Conservation (phyloP, 2,329 filamentous ascomycete genomes). For the Colletotrichum lentis region DNA sequence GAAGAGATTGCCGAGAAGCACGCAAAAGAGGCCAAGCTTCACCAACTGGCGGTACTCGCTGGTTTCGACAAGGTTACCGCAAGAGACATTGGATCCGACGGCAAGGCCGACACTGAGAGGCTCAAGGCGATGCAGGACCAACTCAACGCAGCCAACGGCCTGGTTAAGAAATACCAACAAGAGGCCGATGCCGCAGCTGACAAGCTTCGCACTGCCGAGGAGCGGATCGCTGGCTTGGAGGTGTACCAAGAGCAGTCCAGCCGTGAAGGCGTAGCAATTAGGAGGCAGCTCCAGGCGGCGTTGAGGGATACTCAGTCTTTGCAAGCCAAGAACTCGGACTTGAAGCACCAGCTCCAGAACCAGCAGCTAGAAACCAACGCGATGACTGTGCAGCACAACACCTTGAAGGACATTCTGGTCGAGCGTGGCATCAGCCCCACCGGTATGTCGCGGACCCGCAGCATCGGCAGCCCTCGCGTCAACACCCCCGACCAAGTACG, state of each 20-base stretch:
- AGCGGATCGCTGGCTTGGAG: constrained; percentile 94
- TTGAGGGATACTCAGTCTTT: constrained; percentile 85
- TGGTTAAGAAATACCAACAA: constrained; percentile 88
- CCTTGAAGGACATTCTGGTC: constrained; percentile 88
- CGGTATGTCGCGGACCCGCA: constrained; percentile 74
- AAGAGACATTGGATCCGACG: constrained; percentile 58
- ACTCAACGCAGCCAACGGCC: constrained; percentile 75
- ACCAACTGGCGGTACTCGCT: constrained; percentile 81
- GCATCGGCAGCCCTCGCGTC: constrained; percentile 76
- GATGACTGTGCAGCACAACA: constrained; percentile 88
- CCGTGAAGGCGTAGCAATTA: constrained; percentile 87
- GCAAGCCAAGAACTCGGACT: constrained; percentile 79
- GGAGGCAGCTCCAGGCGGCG: constrained; percentile 86
- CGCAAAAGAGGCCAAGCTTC: constrained; percentile 84
- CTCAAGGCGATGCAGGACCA: constrained; percentile 80
- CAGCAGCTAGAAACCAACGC: constrained; percentile 96
- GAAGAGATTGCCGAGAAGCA: constrained; percentile 90
- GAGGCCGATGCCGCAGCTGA: constrained; percentile 88
- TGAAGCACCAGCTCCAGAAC: constrained; percentile 82
- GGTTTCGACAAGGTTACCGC: constrained; percentile 79
- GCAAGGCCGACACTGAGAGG: constrained; percentile 68
- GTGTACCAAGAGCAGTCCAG: constrained; percentile 98
- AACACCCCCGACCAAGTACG: constrained; percentile 82
- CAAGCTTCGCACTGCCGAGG: constrained; percentile 89
- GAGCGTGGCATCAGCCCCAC: constrained; percentile 88